Evolutionary conservation across 2,329 filamentous ascomycete genomes (phyloP).

Genomic region (Calonectria pseudoreteaudii): DNA sequence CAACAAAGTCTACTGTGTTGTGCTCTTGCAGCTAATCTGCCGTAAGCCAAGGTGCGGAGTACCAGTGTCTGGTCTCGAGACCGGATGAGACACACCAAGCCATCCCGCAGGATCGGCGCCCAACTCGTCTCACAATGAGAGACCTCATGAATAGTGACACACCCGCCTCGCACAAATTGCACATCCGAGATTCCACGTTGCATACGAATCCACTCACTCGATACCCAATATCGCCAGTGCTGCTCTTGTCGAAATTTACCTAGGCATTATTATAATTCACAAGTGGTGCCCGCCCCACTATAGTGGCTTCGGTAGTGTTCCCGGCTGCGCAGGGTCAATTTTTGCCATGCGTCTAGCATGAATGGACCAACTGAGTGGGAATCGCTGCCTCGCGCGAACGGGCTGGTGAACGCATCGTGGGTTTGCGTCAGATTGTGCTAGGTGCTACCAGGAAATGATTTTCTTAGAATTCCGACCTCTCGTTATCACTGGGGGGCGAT

Average conservation of each 20-base stretch:
- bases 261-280: neutral
- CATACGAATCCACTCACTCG: slow-evolving; percentile 8
- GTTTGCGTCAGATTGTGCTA: neutral
- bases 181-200: slow-evolving; percentile 21
- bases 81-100: neutral
- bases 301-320: slow-evolving; percentile 6
- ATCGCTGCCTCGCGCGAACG: neutral
- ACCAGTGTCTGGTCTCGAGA: neutral
- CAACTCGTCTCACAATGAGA: neutral
- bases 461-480: neutral
- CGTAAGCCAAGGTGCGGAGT: neutral
- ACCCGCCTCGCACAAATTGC: neutral
- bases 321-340: neutral
- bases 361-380: neutral
- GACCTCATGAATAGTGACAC: neutral
- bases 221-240: slow-evolving; percentile 2
- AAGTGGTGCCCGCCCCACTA: neutral
- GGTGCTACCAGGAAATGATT: neutral
- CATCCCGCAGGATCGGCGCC: neutral
- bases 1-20: neutral
- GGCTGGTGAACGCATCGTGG: neutral
- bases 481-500: slow-evolving; percentile 1
- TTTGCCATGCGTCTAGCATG: neutral
- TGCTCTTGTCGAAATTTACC: slow-evolving; percentile 1
- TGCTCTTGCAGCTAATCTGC: neutral